phyloP scores from a whole-genome alignment of 805 yeast species.

The Sugiyamaella valdiviana region DNA sequence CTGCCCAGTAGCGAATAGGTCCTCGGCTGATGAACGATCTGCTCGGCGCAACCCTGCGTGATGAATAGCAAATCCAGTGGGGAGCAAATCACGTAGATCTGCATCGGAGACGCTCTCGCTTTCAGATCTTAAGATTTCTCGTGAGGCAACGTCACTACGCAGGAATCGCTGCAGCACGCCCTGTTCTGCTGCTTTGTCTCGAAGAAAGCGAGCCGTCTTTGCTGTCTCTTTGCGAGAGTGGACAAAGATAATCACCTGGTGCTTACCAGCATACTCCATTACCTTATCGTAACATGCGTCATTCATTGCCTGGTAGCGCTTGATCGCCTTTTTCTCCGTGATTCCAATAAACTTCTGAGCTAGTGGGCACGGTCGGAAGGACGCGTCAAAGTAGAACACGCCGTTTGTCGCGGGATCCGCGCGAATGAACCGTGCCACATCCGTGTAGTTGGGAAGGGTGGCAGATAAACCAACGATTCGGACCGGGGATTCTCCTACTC shows the following conservation, averaged over 20 bases:
- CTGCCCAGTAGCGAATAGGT: constrained; percentile 81
- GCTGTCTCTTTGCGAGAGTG: constrained; percentile 91
- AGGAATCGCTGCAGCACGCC: constrained; percentile 43
- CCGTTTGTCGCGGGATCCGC: constrained; percentile 52
- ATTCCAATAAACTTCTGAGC: constrained; percentile 85
- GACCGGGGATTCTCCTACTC: constrained; percentile 42
- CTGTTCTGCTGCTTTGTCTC: constrained; percentile 53
- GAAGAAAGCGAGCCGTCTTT: constrained; percentile 71
- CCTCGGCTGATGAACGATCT: constrained; percentile 77
- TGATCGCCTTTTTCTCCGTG: constrained; percentile 74
- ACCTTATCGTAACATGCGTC: constrained; percentile 84
- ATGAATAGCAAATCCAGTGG: constrained; percentile 78
- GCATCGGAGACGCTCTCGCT: constrained; percentile 48
- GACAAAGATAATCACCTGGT: constrained; percentile 84
- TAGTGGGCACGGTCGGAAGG: constrained; percentile 87
- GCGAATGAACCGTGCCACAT: constrained; percentile 74
- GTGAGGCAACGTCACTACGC: constrained; percentile 47
- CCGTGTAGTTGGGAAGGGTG: constrained; percentile 80
- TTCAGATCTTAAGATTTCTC: constrained; percentile 62
- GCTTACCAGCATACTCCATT: constrained; percentile 53
- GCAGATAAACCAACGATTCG: constrained; percentile 87
- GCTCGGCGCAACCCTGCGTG: constrained; percentile 78
- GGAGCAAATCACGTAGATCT: constrained; percentile 53
- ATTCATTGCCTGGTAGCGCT: constrained; percentile 75
- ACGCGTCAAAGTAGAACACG: constrained; percentile 72